Conservation (phyloP, 2,329 filamentous ascomycete species). For the Volutella citrinella region DNA sequence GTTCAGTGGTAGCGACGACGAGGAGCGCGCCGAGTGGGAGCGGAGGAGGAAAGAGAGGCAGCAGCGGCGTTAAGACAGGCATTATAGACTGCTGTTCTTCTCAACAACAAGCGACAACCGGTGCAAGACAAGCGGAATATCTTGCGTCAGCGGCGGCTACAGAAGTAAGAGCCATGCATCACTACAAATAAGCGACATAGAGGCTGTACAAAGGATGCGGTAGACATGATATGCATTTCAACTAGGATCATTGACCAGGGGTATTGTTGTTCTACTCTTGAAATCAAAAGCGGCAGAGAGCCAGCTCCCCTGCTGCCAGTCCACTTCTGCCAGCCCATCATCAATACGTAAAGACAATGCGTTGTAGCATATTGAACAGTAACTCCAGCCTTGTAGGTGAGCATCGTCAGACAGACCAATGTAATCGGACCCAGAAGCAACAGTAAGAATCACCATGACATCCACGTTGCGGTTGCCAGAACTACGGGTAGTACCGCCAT, state of each 20-base stretch:
- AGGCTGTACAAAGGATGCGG: slow-evolving; percentile 16
- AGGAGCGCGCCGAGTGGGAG: slow-evolving; percentile 62
- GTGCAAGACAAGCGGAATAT: slow-evolving; percentile 11
- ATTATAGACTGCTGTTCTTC: slow-evolving; percentile 9
- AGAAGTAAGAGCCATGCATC: slow-evolving; percentile 16
- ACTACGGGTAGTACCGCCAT: slow-evolving; percentile 9
- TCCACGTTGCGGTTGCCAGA: slow-evolving; percentile 15
- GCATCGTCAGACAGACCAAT: no score
- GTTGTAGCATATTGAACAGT: no score
- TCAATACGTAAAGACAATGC: no score
- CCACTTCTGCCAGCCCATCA: no score
- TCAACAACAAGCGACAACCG: slow-evolving; percentile 5
- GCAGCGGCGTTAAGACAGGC: slow-evolving; percentile 12
- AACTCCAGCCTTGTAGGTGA: no score
- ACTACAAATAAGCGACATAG: slow-evolving; percentile 22
- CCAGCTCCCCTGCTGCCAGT: no score
- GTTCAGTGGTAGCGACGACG: slow-evolving; percentile 63
- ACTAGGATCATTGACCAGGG: slow-evolving; percentile 19
- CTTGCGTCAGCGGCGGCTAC: slow-evolving; percentile 7
- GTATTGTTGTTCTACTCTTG: slow-evolving; percentile 18
- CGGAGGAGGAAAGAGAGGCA: slow-evolving; percentile 44
- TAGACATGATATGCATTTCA: slow-evolving; percentile 20
- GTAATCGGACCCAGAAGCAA: no score
- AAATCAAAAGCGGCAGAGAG: no score
- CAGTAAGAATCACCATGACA: slow-evolving; percentile 9